Base-by-base conservation (phyloP, 148 eudicot species). In the Vaccinium macrocarpon region DNA sequence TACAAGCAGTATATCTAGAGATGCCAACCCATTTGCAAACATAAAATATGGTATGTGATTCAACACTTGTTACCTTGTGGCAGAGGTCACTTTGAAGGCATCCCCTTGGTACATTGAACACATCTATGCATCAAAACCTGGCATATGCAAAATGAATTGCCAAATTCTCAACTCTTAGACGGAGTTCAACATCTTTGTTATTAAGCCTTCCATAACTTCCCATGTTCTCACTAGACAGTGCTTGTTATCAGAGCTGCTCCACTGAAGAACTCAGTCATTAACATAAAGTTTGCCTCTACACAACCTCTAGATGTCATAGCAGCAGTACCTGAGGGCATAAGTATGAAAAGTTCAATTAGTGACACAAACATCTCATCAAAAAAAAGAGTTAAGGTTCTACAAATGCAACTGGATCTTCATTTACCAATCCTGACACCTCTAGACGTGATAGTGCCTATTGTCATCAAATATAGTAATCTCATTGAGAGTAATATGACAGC, bases 301-400 rank as follows among this genome's bases (percentile, higher is more conserved):
- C 97, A 92, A 55, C 99, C 99, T 89, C 99, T 89, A 3, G 98
- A 89, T 42, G 99, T 97, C 99, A 97, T 97, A 42, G 99, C 99
- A 83, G 99, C 96, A 35, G 99, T 95, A 84, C 99, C 99, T 96
- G 90, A 56, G 29, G 78, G 27, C 57, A 85, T 66, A 51, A 51
- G 48, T 21, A 62, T n/a, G 5, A 50, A 21, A 75, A 83, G 25
- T 9, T 9, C 9, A 16, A 16, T 21, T 42, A 52, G 6, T 8
- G 16, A 56, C 2, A 48, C 29, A 21, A 64, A 48, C 21, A 21
- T 9, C 15, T 50, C 70, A 5, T 70, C n/a, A 10, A 3, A 35
- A 7, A 18, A 7, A 46, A 52, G 49, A 21, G 51, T 38, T 49
- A 10, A n/a, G 73, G 66, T 76, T 77, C 32, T 82, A 48, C 19